Evolutionary conservation across 2,329 filamentous ascomycete genomes (phyloP), one percentile per base, ranked within the genome.

Genomic region (Trichophyton verrucosum): DNA sequence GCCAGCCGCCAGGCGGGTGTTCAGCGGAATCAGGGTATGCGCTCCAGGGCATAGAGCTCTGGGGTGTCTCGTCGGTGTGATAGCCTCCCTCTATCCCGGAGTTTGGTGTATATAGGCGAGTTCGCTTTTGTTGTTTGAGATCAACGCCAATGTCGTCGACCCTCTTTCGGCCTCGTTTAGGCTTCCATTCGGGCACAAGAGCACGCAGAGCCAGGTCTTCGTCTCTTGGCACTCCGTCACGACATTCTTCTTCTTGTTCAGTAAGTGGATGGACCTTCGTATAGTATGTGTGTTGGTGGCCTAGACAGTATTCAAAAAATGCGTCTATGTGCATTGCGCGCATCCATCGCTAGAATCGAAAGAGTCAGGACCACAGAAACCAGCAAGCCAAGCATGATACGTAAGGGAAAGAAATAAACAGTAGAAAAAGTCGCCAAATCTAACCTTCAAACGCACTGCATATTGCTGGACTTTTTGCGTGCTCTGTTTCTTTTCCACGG

Each of bases 401-500:
- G 53, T 51, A 40, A 57, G 1, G 57, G 67, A 62, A 65, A 62
- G 51, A 57, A 47, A n/a, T n/a, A 9, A 20, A 57, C 17, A 36
- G 33, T 27, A 60, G 15, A 33, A 17, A 17, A 33, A 13, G 22
- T 20, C 15, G 36, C 55, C 20, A 44, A 49, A 49, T 69, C 75
- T 69, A 74, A 91, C 89, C 83, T 96, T 96, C 61, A 96, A 77
- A 62, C 91, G 83, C 55, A 96, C 91, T 49, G 89, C 90, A 77
- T 96, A 96, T 72, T 96, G 91, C 72, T 95, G 90, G 61, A 96
- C 87, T 73, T 96, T 96, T 71, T 96, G 92, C 1, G 88, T 86
- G 71, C 90, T 95, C 75, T 95, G 88, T 27, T 89, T 88, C 72
- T 92, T 94, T 62, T 87, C 84, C 24, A 85, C 79, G 62, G 89